Evolutionary conservation across 257 asterid genomes (phyloP), one percentile per base, ranked within the genome.

Genomic region (Linderniella brevidens): DNA sequence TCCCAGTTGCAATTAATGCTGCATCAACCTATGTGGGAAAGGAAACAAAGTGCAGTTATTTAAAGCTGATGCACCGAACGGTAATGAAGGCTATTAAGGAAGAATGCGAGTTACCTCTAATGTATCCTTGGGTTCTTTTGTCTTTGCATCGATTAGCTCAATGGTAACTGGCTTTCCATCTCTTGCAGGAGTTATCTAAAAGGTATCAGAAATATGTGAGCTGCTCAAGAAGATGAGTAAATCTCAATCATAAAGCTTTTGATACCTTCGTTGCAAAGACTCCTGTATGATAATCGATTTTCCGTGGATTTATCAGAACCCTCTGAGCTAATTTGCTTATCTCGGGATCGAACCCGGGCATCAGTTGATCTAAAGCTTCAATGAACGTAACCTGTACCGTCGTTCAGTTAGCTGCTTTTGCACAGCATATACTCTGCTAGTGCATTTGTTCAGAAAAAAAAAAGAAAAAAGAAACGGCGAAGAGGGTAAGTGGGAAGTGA

Each of bases 61-160:
- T 17, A 25, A 49, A 37, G 41, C 13, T 35, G 46, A 50, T 41
- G 42, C 15, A 37, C 37, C 48, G 10, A 37, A 25, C 32, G 32
- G 32, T 6, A 25, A 25, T 25, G 32, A 6, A 25, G 32, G 32
- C 3, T 2, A 6, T 25, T 6, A 25, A 3, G 32, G 32, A 25
- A 25, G 32, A 25, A 6, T 25, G 3, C 6, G 32, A 17, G 13
- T 17, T 57, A 80, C 92, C 83, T 84, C 95, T 63, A 84, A 54
- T 13, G 75, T 75, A 49, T 72, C 93, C 66, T 80, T 85, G 13
- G 67, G 81, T 64, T 81, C 86, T 70, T 74, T 85, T 37, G 93
- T 85, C 80, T 85, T 85, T 53, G 96, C 93, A 78, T 85, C 93
- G 66, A 70, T 81, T 51, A 85, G 92, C 79, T 85, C 93, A 58